Evolutionary conservation across 495 filamentous ascomycete genomes (phyloP), one percentile per base, ranked within the genome.

Genomic region (Aspergillus olivimuriae): DNA sequence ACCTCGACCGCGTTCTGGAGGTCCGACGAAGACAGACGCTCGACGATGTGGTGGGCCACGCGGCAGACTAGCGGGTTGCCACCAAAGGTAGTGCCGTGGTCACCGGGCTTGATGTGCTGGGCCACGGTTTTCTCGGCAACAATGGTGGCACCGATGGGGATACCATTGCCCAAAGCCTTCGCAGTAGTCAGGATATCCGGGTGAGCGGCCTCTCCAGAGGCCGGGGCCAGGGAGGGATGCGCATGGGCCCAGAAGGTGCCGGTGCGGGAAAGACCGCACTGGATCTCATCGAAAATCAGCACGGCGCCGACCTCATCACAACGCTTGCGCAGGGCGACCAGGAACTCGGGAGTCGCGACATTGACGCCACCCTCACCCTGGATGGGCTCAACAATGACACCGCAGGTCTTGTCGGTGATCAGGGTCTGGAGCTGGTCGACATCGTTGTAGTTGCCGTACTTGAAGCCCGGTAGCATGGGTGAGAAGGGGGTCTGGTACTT

Each of bases 1-100:
- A 62, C 58, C 33, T 76, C 39, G 2, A 97, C 87, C 0, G 60
- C 64, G 18, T 68, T 57, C 58, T 87, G 83, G 28, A 97, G 63
- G 36, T 70, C 71, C 0, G 75, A 64, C 3, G 83, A 72, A 0
- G 84, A 73, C 11, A 98, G 72, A 11, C 86, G 74, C n/a, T 69
- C 68, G 44, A 98, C 76, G 37, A 95, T 81, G 58, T 91, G 78
- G 57, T 94, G 83, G 3, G 87, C 94, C 2, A 97, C 61, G 30
- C 90, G 74, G 54, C 83, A 86, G 1, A 79, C 92, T 11, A 98
- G 72, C 14, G 92, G 94, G 67, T 97, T 98, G 2, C 92, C 92
- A 15, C 92, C 92, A 53, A 95, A 98, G 10, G 92, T 98, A 2
- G 92, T 98, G 17, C 92, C 92, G 61, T 98, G 92, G 57, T 98